These are phyloP conservation scores for Neoascochyta sp. DNA, from an alignment of 2,329 filamentous ascomycete species.

Conservation along the genomic window DNA sequence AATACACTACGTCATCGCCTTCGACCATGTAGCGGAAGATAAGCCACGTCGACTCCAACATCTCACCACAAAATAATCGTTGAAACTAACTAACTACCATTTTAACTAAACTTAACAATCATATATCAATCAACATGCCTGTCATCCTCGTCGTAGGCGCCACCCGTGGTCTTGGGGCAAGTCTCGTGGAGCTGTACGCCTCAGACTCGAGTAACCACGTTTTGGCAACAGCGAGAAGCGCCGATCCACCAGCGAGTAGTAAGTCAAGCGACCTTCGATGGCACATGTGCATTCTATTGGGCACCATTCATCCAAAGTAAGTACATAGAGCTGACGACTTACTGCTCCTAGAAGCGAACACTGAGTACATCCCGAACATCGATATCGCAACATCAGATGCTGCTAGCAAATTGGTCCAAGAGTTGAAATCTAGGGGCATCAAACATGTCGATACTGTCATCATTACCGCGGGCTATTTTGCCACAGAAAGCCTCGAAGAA, in stretches of 20 bases:
- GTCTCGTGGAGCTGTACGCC: constrained; percentile 58
- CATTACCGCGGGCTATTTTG: constrained; percentile 67
- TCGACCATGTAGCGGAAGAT: too few species aligned
- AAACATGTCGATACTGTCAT: constrained; percentile 48
- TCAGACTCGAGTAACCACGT: constrained; percentile 46
- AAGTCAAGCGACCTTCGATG: too few species aligned
- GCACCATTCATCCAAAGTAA: fast-evolving
- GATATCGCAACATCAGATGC: constrained; percentile 47
- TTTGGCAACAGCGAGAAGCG: constrained; percentile 57
- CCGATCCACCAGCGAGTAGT: constrained; percentile 40
- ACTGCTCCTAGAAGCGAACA: constrained; percentile 29
- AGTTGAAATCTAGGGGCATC: constrained; percentile 47
- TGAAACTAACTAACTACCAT: neutral
- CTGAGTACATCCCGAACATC: constrained; percentile 57
- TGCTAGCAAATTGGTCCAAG: constrained; percentile 42
- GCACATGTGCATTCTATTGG: constrained; percentile 1
- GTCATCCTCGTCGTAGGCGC: constrained; percentile 63
- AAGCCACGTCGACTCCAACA: neutral
- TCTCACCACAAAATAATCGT: neutral
- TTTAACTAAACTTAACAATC: neutral
- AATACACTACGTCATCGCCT: constrained; percentile 4
- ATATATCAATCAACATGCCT: constrained; percentile 14
- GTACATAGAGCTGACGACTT: neutral
- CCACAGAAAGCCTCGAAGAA: constrained; percentile 60
- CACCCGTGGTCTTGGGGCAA: constrained; percentile 64